Base-by-base conservation (phyloP, 2,329 filamentous ascomycete genomes). In the Aspergillus uvarum region DNA sequence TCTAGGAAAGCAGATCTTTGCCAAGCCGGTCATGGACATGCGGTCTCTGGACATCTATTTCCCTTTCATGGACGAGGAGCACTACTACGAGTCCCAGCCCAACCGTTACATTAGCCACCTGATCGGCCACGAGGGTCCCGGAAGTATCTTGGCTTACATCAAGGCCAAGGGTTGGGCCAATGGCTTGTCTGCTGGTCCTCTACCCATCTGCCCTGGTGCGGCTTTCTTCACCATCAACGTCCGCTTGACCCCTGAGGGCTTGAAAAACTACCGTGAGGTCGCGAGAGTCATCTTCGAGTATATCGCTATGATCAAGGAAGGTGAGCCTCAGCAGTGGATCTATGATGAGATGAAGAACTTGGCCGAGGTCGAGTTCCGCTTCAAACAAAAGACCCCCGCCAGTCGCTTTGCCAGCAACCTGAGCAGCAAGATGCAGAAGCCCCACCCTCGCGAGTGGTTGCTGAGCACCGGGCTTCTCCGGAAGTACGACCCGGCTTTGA, bases 101-200 rank as follows among this genome's bases (percentile, higher is more conserved):
- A 90, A 89, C 64, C 86, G 89, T 62, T 97, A 96, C 71, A 87
- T 96, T 61, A 90, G 89, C 69, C 93, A 97, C 71, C 79, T 97
- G 56, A 90, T 97, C 63, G 93, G 93, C 4, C 93, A 97, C 68
- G 93, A 97, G 75, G 92, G 93, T 0, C 93, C 93, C 0, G 93
- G 93, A 4, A 96, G 93, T 74, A 90, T 97, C 69, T 87, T 97
- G 78, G 88, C 92, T 2, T 92, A 95, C 73, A 84, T 96, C 75
- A 96, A 96, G 75, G 87, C 85, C 26, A 95, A 93, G 76, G 93
- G 93, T 7, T 96, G 92, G 91, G 92, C 89, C 4, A 96, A 93
- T 68, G 86, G 87, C 2, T 81, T 97, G 2, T 91, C 89, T 50
- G 90, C 92, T 44, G 92, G 92, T 38, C 85, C 87, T 7, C 88